Percentiles rank a stretch among this genome's conserved stretches.
These are phyloP conservation scores for Candida ficus DNA, from an alignment of 805 yeast genomes.

Conservation along the genomic window DNA sequence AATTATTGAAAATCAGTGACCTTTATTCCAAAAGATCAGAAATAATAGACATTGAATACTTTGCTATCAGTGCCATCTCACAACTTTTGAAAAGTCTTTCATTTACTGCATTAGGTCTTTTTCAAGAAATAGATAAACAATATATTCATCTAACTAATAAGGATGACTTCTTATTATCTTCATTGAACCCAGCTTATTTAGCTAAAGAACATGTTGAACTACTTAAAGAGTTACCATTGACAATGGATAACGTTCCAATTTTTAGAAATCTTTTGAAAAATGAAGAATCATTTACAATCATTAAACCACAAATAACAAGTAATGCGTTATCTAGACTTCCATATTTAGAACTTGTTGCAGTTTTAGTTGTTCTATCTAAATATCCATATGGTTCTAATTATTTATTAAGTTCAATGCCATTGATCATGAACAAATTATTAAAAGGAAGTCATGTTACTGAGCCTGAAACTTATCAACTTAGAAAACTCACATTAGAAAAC, in stretches of 20 bases:
- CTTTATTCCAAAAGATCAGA: slow-evolving; percentile 11
- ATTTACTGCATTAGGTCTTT: slow-evolving; percentile 7
- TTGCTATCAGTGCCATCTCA: slow-evolving; percentile 14
- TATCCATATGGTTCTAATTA: slow-evolving; percentile 11
- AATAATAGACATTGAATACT: slow-evolving; percentile 13
- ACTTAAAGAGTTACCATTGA: slow-evolving; percentile 9
- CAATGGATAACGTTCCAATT: slow-evolving; percentile 11
- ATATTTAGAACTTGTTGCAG: slow-evolving; percentile 19
- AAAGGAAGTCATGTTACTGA: slow-evolving; percentile 17
- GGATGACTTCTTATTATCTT: slow-evolving; percentile 10
- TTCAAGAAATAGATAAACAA: slow-evolving; percentile 7
- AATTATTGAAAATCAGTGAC: slow-evolving; percentile 10
- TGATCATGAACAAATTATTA: slow-evolving; percentile 21
- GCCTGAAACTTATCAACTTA: slow-evolving; percentile 15
- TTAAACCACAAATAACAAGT: slow-evolving; percentile 10
- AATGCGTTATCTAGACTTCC: slow-evolving; percentile 13
- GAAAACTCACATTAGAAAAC: slow-evolving; percentile 18
- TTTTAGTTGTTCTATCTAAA: slow-evolving; percentile 9
- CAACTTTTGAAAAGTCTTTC: slow-evolving; percentile 17
- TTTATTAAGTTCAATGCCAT: slow-evolving; percentile 16
- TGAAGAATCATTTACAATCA: slow-evolving; percentile 5
- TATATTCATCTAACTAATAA: slow-evolving; percentile 8
- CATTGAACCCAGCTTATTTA: slow-evolving; percentile 17
- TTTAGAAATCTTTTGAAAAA: slow-evolving; percentile 13
- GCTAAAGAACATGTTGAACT: slow-evolving; percentile 9